phyloP scores from a whole-genome alignment of 805 yeast genomes.

The Saccharomyces jurei region DNA sequence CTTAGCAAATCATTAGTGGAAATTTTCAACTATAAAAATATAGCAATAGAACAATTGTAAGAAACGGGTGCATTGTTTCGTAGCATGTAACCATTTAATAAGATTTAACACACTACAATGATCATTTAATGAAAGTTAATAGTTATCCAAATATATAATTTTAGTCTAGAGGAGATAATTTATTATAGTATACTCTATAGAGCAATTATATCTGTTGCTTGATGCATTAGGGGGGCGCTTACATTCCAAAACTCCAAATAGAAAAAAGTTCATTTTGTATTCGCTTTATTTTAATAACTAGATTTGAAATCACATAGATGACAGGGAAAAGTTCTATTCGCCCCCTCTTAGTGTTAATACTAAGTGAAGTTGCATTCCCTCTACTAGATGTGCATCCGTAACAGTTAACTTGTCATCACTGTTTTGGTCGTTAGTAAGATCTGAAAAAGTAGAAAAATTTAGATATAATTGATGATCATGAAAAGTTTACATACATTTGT shows the following conservation, averaged over 20 bases:
- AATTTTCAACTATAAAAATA: not conserved
- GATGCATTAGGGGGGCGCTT: not conserved
- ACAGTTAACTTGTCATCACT: conserved; percentile 70
- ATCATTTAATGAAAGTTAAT: not conserved
- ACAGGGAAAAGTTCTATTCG: conserved; percentile 1
- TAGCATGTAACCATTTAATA: not conserved
- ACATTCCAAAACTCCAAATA: not conserved
- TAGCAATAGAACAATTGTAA: no score
- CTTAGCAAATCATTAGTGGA: not conserved
- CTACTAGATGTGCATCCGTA: conserved; percentile 61
- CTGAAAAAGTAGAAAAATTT: not conserved
- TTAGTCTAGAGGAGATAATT: not conserved
- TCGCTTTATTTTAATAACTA: not conserved
- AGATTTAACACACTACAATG: not conserved
- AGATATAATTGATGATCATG: not conserved
- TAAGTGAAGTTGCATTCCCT: conserved; percentile 83
- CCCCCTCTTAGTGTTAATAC: conserved; percentile 95
- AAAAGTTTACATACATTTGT: conserved; percentile 55
- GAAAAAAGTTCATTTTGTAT: not conserved
- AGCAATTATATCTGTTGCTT: not conserved
- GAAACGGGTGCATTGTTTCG: not conserved
- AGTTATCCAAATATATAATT: not conserved
- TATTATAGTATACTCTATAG: not conserved
- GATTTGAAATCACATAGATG: not conserved
- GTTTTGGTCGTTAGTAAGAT: conserved; percentile 1